These are phyloP conservation scores for Ustilago hordei DNA, from an alignment of 1,284 basidiomycete species.

Conservation along the genomic window DNA sequence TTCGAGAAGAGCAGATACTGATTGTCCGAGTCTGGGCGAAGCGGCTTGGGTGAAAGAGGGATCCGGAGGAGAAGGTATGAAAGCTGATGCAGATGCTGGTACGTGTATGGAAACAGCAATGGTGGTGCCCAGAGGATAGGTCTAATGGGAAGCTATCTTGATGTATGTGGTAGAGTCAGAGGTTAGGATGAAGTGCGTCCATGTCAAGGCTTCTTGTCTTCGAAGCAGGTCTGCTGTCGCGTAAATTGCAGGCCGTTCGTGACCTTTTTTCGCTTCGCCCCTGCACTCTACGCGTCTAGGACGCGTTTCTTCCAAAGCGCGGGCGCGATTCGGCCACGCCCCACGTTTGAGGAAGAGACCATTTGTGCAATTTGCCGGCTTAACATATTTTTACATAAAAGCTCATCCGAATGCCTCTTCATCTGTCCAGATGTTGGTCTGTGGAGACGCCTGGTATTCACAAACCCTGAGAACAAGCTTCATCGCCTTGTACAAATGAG, in stretches of 20 bases:
- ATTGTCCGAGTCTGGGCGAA: neutral
- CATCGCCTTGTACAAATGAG: no score
- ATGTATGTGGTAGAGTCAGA: slow-evolving; percentile 1
- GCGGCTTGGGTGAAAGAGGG: neutral
- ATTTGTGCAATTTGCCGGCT: neutral
- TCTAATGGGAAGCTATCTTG: neutral
- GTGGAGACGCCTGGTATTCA: no score
- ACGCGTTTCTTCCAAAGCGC: slow-evolving; percentile 21
- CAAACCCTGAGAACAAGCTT: no score
- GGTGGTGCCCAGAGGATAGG: neutral
- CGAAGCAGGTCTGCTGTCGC: slow-evolving; percentile 4
- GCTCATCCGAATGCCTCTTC: neutral
- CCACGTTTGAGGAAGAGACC: neutral
- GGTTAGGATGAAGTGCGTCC: neutral
- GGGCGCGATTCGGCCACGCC: slow-evolving; percentile 13
- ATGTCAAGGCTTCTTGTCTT: no score
- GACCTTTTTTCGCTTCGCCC: slow-evolving; percentile 5
- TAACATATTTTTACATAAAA: neutral
- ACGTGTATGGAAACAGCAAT: neutral
- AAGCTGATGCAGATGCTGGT: neutral
- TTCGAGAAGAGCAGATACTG: neutral
- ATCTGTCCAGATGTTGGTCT: no score
- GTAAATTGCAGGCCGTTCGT: slow-evolving; percentile 23
- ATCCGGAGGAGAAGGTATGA: neutral
- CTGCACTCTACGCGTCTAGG: slow-evolving; percentile 29